Percentiles rank a stretch among this genome's conserved stretches.
Conservation (phyloP, 2,329 filamentous ascomycete genomes). For the Akanthomyces dipterigenus region DNA sequence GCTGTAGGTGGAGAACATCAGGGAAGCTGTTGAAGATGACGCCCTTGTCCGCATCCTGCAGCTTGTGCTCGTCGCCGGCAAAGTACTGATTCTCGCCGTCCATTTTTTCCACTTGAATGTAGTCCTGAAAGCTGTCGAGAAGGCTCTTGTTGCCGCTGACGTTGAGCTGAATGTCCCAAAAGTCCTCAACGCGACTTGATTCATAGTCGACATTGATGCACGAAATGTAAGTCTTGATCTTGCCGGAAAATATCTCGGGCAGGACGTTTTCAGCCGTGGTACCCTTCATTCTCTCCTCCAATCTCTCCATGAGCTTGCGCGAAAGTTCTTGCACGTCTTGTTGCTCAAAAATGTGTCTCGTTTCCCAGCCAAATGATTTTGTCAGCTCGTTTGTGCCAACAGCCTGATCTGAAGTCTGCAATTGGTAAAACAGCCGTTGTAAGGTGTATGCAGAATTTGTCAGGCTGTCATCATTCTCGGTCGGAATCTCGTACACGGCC, state of each 20-base stretch:
- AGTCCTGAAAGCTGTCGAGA: constrained; percentile 91
- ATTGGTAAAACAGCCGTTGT: constrained; percentile 87
- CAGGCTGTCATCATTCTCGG: constrained; percentile 71
- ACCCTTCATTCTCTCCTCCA: constrained; percentile 98
- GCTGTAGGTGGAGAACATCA: constrained; percentile 85
- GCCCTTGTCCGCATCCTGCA: constrained; percentile 95
- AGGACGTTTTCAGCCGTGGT: constrained; percentile 85
- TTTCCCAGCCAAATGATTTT: constrained; percentile 97
- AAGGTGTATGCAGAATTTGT: constrained; percentile 89
- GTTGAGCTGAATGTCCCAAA: constrained; percentile 98
- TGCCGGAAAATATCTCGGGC: constrained; percentile 88
- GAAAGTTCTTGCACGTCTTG: constrained; percentile 98
- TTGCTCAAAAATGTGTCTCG: constrained; percentile 94
- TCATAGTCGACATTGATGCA: constrained; percentile 99
- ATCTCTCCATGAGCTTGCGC: constrained; percentile 91
- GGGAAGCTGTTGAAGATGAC: constrained; percentile 96
- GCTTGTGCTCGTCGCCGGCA: constrained; percentile 78
- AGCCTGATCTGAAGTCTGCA: constrained; percentile 78
- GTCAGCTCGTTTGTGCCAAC: constrained; percentile 91
- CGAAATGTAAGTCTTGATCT: constrained; percentile 97
- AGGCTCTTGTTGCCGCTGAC: constrained; percentile 90
- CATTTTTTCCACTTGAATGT: constrained; percentile 92
- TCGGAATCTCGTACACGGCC: constrained; percentile 97
- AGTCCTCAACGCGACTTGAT: constrained; percentile 90
- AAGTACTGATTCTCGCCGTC: constrained; percentile 99